Percentiles rank a stretch among this genome's conserved stretches.
Evolutionary conservation across 2,329 filamentous ascomycete species (phyloP).

Genomic region (Epichloe bromicola): DNA sequence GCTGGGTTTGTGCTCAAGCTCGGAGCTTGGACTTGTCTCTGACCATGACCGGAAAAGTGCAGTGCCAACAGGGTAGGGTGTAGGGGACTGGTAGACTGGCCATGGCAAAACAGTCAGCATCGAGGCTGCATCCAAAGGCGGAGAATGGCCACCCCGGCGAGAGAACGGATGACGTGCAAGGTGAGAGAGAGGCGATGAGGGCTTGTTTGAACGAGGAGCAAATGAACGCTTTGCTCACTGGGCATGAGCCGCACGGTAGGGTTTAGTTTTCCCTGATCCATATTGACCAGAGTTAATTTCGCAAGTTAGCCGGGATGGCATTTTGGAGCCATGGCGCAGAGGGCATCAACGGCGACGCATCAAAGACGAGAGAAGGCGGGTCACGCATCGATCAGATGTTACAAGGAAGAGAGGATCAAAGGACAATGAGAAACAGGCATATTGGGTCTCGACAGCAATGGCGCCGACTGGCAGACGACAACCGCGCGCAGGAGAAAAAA

Average conservation of each 20-base stretch:
- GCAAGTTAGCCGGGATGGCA: not conserved
- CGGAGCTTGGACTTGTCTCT: not conserved
- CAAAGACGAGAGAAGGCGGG: not conserved
- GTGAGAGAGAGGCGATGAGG: not conserved
- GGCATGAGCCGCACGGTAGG: not conserved
- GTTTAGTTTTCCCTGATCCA: not conserved
- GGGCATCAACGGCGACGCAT: not conserved
- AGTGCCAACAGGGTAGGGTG: no score
- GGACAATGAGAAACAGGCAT: not conserved
- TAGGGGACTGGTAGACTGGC: no score
- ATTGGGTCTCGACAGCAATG: not conserved
- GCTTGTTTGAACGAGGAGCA: not conserved
- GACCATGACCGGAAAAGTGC: no score
- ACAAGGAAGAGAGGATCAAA: not conserved
- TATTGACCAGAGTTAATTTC: not conserved
- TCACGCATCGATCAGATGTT: not conserved
- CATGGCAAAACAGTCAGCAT: no score
- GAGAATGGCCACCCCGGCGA: not conserved
- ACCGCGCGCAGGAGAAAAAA: not conserved
- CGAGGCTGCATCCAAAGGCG: not conserved
- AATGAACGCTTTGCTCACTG: not conserved
- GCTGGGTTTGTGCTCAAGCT: not conserved
- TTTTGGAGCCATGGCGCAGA: slow-evolving; percentile 1
- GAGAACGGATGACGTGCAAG: not conserved
- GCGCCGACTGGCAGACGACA: not conserved